These are phyloP conservation scores for Solanum habrochaites DNA, from an alignment of 257 asterid species.

Conservation along the genomic window DNA sequence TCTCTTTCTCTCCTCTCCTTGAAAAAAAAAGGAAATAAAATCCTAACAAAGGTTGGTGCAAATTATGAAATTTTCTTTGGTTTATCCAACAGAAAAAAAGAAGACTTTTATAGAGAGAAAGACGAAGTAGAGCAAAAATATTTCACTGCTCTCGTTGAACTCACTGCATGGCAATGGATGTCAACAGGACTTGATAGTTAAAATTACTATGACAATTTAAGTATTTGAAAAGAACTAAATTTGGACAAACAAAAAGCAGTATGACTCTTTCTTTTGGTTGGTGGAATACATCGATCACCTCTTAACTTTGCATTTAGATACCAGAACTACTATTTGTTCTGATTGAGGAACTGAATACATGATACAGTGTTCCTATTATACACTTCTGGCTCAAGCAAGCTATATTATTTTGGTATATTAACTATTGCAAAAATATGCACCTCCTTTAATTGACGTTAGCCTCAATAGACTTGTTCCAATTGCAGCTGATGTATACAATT, in stretches of 20 bases:
- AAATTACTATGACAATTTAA: background rate
- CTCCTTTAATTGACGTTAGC: background rate
- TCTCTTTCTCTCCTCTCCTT: background rate
- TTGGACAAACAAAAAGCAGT: background rate
- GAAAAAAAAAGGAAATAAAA: background rate
- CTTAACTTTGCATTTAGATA: background rate
- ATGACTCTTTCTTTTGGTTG: background rate
- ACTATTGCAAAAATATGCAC: background rate
- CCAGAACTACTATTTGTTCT: background rate
- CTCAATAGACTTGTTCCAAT: background rate
- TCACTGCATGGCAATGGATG: background rate
- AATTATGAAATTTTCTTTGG: background rate
- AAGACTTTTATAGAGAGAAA: background rate
- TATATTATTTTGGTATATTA: background rate
- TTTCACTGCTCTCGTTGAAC: background rate
- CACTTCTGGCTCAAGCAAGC: background rate
- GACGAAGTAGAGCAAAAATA: background rate
- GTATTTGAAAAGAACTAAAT: background rate
- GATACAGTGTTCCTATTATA: background rate
- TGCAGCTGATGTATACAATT: background rate
- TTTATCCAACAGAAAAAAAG: background rate
- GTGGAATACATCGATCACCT: background rate
- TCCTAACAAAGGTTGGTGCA: background rate
- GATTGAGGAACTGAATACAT: background rate
- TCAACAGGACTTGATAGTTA: background rate